Evolutionary conservation across 257 asterid species (phyloP), one percentile per base, ranked within the genome.

Genomic region (Salvia hispanica): DNA sequence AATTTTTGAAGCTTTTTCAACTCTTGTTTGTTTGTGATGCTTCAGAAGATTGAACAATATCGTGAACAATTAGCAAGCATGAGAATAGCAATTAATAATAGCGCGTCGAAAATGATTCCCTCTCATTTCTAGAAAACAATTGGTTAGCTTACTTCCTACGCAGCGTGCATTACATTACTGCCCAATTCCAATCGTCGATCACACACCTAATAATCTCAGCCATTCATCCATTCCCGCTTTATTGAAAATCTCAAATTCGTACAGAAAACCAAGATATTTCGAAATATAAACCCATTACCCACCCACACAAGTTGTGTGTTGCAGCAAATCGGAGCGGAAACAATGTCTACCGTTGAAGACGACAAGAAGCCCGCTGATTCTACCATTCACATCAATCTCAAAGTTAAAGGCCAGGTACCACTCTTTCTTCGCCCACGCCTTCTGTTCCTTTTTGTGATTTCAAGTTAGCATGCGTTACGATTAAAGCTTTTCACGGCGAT

Each of bases 331-430:
- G 62, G 62, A 6, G 62, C 47, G 46, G 39, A 33, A 50, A 51
- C 72, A 43, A 61, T 61, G 86, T 82, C 84, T 43, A 52, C 51
- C 34, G 76, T 58, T 4, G 85, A 79, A 66, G 87, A 72, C 16
- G 85, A 82, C 33, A 82, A 80, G 83, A 82, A 79, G 66, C 87
- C 87, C 13, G 77, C 74, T 8, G 85, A 79, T 43, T 21, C 76
- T 0, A 5, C 79, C 53, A 75, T 12, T 9, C 87, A 79, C 62
- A 82, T 82, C 40, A 82, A 77, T 74, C 84, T 82, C 73, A 82
- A 82, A 77, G 87, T 82, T n/a, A 82, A 82, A 69, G 84, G 82
- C 62, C 84, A 79, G 81, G 87, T 82, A n/a, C n/a, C n/a, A n/a
- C n/a, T n/a, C n/a, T n/a, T n/a, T 21, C 25, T 21, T 21, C 25